These are phyloP conservation scores for Mortierella claussenii DNA, from an alignment of 192 early-diverging fungal species.

Conservation along the genomic window DNA sequence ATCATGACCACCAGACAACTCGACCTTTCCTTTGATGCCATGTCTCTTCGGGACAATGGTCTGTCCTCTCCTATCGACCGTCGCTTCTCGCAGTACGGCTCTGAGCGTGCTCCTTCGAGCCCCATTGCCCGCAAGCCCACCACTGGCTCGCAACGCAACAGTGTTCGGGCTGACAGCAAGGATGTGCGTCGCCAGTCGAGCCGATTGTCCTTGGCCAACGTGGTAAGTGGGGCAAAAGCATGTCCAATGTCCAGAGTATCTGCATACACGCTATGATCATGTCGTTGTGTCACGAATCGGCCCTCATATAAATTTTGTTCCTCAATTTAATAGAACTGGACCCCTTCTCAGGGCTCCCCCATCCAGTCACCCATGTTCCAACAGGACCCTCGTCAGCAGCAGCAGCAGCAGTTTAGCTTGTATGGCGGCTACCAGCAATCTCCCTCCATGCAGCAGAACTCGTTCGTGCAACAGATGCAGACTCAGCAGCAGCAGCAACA, in stretches of 20 bases:
- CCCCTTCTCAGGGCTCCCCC: constrained; percentile 39
- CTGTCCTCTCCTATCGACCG: constrained; percentile 43
- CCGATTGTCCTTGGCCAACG: constrained; percentile 37
- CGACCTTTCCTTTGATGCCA: constrained; percentile 51
- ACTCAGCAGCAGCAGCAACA: constrained; percentile 13
- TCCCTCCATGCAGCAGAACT: constrained; percentile 2
- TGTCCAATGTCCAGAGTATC: no score
- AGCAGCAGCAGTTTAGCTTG: constrained; percentile 17
- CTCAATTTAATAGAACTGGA: constrained; percentile 30
- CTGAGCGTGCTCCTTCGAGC: constrained; percentile 34
- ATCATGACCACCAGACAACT: constrained; percentile 52
- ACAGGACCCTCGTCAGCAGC: constrained; percentile 35
- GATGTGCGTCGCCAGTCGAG: constrained; percentile 43
- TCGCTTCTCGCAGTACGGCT: constrained; percentile 48
- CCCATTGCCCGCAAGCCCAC: constrained; percentile 41
- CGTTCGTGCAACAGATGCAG: constrained; percentile 13
- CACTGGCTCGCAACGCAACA: constrained; percentile 45
- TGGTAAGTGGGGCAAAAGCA: no score
- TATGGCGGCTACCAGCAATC: constrained; percentile 25
- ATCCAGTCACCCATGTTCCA: constrained; percentile 46
- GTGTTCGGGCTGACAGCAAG: constrained; percentile 36
- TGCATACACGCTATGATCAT: no score
- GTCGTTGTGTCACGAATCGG: no score
- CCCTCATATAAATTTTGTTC: no score
- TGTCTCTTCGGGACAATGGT: constrained; percentile 49